phyloP scores from a whole-genome alignment of 345 rosid species.

The Gossypium herbaceum region DNA sequence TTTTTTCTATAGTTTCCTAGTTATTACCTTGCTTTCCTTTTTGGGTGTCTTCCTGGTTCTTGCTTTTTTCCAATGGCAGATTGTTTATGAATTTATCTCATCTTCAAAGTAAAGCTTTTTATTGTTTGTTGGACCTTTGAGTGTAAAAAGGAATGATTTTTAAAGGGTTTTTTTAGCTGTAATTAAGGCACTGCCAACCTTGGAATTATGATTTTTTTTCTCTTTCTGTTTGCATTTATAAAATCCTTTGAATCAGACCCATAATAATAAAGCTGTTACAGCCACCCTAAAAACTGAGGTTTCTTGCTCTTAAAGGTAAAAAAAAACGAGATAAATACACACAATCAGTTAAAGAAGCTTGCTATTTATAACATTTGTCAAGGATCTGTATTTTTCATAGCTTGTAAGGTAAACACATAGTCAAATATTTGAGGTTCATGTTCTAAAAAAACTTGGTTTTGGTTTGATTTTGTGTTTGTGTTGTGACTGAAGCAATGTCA shows the following conservation, averaged over 20 bases:
- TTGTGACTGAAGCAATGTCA: constrained; percentile 26
- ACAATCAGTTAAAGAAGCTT: constrained; percentile 22
- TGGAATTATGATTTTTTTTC: neutral
- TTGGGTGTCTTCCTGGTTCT: neutral
- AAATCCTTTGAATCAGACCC: neutral
- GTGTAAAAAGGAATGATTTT: neutral
- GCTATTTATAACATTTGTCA: constrained; percentile 27
- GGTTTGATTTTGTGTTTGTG: constrained; percentile 17
- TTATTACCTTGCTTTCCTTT: neutral
- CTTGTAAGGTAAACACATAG: constrained; percentile 11
- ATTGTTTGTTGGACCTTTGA: constrained; percentile 7
- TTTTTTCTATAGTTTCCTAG: constrained; percentile 4
- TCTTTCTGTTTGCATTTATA: neutral
- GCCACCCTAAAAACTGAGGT: constrained; percentile 6
- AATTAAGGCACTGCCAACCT: neutral
- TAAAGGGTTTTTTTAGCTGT: neutral
- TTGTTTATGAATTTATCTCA: neutral
- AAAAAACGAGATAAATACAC: constrained; percentile 21
- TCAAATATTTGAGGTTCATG: neutral
- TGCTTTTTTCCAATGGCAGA: constrained; percentile 16
- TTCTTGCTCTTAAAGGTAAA: constrained; percentile 14
- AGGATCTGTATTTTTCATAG: neutral
- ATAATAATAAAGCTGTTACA: neutral
- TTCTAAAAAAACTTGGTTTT: constrained; percentile 11
- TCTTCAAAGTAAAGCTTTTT: constrained; percentile 4